Conservation (phyloP, 148 eudicot species). For the Limonium bicolor region DNA sequence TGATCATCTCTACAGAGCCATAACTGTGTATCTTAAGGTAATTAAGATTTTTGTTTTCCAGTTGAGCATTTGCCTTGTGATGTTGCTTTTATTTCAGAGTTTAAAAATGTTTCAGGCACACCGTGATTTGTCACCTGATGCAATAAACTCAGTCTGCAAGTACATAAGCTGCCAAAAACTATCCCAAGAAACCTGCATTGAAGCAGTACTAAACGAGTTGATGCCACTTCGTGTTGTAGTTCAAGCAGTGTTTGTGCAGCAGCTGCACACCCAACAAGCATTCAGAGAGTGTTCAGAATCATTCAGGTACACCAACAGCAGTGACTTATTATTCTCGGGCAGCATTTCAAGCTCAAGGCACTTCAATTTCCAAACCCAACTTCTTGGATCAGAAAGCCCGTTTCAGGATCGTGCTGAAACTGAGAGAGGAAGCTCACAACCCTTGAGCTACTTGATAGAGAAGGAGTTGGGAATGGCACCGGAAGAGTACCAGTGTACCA, state of each 20-base stretch:
- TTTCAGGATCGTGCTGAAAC: slow-evolving; percentile 26
- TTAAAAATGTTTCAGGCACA: slow-evolving; percentile 35
- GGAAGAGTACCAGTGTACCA: slow-evolving; percentile 64
- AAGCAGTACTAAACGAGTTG: slow-evolving; percentile 82
- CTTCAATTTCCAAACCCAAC: slow-evolving; percentile 36
- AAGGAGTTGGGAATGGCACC: slow-evolving; percentile 25
- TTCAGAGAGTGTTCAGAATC: slow-evolving; percentile 80
- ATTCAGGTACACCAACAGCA: slow-evolving; percentile 41
- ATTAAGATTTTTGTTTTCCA: too few relatives aligned
- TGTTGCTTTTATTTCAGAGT: background rate
- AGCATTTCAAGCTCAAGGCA: slow-evolving; percentile 52
- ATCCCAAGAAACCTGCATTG: slow-evolving; percentile 72
- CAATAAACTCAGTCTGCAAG: slow-evolving; percentile 56
- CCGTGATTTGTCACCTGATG: slow-evolving; percentile 51
- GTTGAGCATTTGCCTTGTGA: background rate
- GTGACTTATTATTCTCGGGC: slow-evolving; percentile 58
- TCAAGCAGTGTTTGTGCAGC: slow-evolving; percentile 84
- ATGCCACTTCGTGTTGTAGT: slow-evolving; percentile 89
- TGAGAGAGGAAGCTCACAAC: slow-evolving; percentile 17
- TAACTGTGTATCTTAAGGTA: slow-evolving; percentile 52
- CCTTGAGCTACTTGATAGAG: slow-evolving; percentile 21
- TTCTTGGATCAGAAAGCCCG: slow-evolving; percentile 46
- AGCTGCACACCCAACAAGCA: slow-evolving; percentile 68
- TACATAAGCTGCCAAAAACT: slow-evolving; percentile 71
- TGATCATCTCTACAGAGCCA: slow-evolving; percentile 64